Evolutionary conservation across 495 filamentous ascomycete genomes (phyloP).

Genomic region (Rhypophila decipiens): DNA sequence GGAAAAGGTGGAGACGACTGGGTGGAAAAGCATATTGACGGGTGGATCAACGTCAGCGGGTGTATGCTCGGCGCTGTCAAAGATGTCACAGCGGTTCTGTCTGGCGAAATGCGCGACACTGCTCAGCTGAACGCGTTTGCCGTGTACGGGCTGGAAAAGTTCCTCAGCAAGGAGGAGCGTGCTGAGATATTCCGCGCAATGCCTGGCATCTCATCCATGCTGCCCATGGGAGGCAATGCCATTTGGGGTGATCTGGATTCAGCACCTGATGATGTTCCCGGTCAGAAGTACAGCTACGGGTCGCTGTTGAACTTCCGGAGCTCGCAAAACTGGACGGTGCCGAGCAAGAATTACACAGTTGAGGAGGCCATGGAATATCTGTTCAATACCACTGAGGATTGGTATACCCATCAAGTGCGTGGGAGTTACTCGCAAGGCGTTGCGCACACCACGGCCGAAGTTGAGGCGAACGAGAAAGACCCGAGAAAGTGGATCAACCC

Average conservation of each 20-base stretch:
- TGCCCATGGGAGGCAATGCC: slow-evolving; percentile 89
- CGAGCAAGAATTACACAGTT: slow-evolving; percentile 69
- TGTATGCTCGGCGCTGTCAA: slow-evolving; percentile 97
- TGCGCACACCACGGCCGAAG: slow-evolving; percentile 71
- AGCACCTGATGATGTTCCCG: slow-evolving; percentile 82
- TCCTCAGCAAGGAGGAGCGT: slow-evolving; percentile 80
- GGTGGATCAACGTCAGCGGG: slow-evolving; percentile 96
- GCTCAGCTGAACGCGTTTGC: slow-evolving; percentile 97
- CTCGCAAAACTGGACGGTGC: slow-evolving; percentile 47
- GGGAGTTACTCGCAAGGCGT: slow-evolving; percentile 82
- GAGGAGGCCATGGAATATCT: slow-evolving; percentile 71
- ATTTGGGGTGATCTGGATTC: slow-evolving; percentile 89
- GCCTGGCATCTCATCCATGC: slow-evolving; percentile 93
- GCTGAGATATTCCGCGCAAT: slow-evolving; percentile 94
- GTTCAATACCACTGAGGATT: slow-evolving; percentile 67
- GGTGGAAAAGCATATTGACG: slow-evolving; percentile 86
- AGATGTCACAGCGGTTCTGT: slow-evolving; percentile 82
- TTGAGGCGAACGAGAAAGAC: slow-evolving; percentile 79
- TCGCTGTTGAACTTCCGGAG: slow-evolving; percentile 82
- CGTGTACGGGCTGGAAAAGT: slow-evolving; percentile 94
- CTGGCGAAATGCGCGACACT: slow-evolving; percentile 97
- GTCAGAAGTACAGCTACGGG: slow-evolving; percentile 65
- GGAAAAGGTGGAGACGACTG: slow-evolving; percentile 79
- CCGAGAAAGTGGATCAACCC: slow-evolving; percentile 91
- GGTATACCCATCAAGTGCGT: slow-evolving; percentile 71